A percentile compares a stretch with the other conserved stretches of the same genome.
Conservation (phyloP, 163 green algal genomes). For the Chlorella variabilis region DNA sequence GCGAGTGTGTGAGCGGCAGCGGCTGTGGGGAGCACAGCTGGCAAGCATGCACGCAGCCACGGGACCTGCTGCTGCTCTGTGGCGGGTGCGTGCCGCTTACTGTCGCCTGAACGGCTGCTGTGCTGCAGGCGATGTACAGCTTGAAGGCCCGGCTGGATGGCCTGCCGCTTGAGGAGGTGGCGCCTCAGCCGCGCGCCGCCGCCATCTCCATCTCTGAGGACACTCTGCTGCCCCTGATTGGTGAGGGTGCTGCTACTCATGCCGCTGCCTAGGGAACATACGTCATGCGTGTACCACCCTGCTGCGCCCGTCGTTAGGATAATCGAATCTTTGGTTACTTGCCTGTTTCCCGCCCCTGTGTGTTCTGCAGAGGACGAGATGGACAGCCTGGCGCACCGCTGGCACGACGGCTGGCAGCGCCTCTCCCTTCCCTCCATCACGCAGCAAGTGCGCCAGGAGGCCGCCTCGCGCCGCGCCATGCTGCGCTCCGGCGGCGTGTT, state of each 20-base stretch:
- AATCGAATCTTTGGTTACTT: too few relatives aligned
- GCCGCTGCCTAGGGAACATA: too few relatives aligned
- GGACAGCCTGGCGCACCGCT: slow-evolving; percentile 31
- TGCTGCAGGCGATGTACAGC: slow-evolving; percentile 32
- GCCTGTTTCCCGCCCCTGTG: background rate
- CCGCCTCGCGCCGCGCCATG: background rate
- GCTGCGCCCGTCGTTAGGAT: too few relatives aligned
- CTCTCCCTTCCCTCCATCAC: slow-evolving; percentile 27
- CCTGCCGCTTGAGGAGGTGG: slow-evolving; percentile 39
- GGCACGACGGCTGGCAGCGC: slow-evolving; percentile 35
- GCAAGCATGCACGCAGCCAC: too few relatives aligned
- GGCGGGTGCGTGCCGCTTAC: background rate
- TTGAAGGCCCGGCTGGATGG: slow-evolving; percentile 44
- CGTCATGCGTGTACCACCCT: too few relatives aligned
- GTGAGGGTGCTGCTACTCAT: background rate
- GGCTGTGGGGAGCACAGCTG: too few relatives aligned
- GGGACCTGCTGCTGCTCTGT: too few relatives aligned
- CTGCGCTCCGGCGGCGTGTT: background rate
- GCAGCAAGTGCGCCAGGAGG: slow-evolving; percentile 1
- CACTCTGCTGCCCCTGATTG: slow-evolving; percentile 42
- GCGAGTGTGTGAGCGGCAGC: background rate
- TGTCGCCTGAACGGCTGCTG: background rate
- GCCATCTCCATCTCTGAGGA: slow-evolving; percentile 23
- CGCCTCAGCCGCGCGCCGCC: background rate
- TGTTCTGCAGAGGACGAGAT: slow-evolving; percentile 33